Evolutionary conservation across 495 filamentous ascomycete species (phyloP).

Genomic region (Hyaloscypha finlandica): DNA sequence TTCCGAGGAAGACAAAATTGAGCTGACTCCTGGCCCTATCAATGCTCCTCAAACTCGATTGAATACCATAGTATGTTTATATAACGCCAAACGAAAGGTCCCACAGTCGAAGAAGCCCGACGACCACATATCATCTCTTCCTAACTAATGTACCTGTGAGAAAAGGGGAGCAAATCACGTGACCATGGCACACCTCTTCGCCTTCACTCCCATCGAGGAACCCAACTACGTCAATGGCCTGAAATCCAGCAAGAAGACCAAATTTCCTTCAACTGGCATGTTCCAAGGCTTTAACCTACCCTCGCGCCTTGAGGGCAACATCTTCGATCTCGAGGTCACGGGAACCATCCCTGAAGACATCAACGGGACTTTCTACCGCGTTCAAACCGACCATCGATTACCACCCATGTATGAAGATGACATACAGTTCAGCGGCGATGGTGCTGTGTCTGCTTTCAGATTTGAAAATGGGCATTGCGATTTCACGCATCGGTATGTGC

Average conservation of each 20-base stretch:
- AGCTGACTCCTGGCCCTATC: background rate
- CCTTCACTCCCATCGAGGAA: conserved; percentile 39
- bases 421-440: conserved; percentile 50
- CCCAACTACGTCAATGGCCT: conserved; percentile 40
- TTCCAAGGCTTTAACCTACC: conserved; percentile 52
- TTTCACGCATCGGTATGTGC: conserved; percentile 55
- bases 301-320: conserved; percentile 48
- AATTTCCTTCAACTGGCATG: conserved; percentile 47
- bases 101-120: background rate
- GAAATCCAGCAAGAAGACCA: conserved; percentile 39
- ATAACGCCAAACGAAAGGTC: background rate
- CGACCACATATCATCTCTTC: background rate
- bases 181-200: conserved; percentile 48
- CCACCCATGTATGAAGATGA: conserved; percentile 57
- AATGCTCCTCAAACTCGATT: background rate
- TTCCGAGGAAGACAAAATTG: background rate
- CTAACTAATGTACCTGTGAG: background rate
- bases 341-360: conserved; percentile 52
- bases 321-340: conserved; percentile 49
- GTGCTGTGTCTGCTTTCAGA: conserved; percentile 53
- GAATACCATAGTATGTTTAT: background rate
- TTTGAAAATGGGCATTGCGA: conserved; percentile 50
- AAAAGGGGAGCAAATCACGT: conserved; percentile 18
- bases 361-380: conserved; percentile 55
- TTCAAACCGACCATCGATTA: conserved; percentile 50